Conservation (phyloP, 192 early-diverging fungal genomes). For the Podila minutissima region DNA sequence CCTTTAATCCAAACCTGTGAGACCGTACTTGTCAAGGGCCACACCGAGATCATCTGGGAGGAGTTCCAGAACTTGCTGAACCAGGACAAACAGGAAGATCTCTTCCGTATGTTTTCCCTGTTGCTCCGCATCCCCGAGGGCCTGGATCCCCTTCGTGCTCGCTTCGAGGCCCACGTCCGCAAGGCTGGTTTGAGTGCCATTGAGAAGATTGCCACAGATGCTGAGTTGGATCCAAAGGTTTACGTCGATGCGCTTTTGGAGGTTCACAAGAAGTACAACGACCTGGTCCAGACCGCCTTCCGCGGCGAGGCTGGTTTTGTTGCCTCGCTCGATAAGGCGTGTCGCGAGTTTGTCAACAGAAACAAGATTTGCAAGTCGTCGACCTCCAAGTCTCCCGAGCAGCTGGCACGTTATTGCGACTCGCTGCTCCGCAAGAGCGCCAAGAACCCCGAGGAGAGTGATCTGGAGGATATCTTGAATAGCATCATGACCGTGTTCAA, state of each 20-base stretch:
- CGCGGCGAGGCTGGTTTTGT: conserved; percentile 87
- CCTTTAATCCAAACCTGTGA: conserved; percentile 87
- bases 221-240: conserved; percentile 75
- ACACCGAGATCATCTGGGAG: conserved; percentile 83
- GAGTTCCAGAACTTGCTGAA: conserved; percentile 93
- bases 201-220: conserved; percentile 74
- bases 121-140: conserved; percentile 83
- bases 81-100: conserved; percentile 87
- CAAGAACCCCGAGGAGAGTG: conserved; percentile 77
- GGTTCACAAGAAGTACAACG: conserved; percentile 89
- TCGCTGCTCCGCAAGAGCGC: conserved; percentile 86
- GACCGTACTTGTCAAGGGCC: conserved; percentile 85
- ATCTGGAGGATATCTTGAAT: conserved; percentile 77
- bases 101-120: conserved; percentile 88
- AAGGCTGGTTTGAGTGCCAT: conserved; percentile 83
- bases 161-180: conserved; percentile 83
- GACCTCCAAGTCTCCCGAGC: conserved; percentile 83
- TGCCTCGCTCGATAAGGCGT: conserved; percentile 92
- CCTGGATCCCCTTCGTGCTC: conserved; percentile 79
- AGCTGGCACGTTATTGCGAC: conserved; percentile 93
- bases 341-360: conserved; percentile 92
- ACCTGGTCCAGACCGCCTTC: conserved; percentile 83
- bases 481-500: conserved; percentile 94
- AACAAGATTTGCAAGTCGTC: conserved; percentile 82
- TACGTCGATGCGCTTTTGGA: conserved; percentile 90